Base-by-base conservation (phyloP, 169 alveolate genomes). In the Cryptosporidium parvum region DNA sequence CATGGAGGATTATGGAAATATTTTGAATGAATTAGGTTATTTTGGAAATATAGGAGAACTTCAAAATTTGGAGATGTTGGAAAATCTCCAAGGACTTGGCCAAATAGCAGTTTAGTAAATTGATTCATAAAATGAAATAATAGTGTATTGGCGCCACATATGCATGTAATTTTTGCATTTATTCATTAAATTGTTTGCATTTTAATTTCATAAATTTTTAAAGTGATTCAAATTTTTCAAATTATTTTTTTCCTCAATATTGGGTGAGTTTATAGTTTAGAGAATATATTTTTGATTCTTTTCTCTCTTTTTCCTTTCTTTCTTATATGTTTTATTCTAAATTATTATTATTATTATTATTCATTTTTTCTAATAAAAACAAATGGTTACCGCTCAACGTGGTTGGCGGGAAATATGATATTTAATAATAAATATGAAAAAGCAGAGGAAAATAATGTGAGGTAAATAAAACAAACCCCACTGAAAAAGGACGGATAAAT, bases 21-120 rank as follows among this genome's bases (percentile, higher is more conserved):
- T 65, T 8, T n/a, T 65, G 2, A 37, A 65, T n/a, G 52, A 65
- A 33, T 35, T 65, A 39, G 72, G 72, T 2, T 65, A 65, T 39
- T 65, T 65, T n/a, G 72, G 72, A 10, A 65, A 65, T 39, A 33
- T 65, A 10, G 72, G 72, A 33, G 72, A 65, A 3, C 72, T 65
- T 7, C 29, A 33, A 29, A 37, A 65, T 29, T 23, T 65, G 14
- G 53, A 33, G 33, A 65, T 65, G 52, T 52, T 65, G 42, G 72
- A n/a, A 10, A 65, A 65, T 14, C 72, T 65, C 18, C 18, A 65
- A 7, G 72, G 72, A 0, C 31, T 29, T 8, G 72, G 72, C 2
- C 42, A 37, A 33, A 1, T 65, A 3, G 44, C 1, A 29, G 72
- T 65, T 65, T 65, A 37, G 33, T 8, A 33, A 31, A 10, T 59